Percentiles rank a stretch among this genome's conserved stretches.
Conservation (phyloP, 805 yeast species). For the Wickerhamomyces hampshirensis region DNA sequence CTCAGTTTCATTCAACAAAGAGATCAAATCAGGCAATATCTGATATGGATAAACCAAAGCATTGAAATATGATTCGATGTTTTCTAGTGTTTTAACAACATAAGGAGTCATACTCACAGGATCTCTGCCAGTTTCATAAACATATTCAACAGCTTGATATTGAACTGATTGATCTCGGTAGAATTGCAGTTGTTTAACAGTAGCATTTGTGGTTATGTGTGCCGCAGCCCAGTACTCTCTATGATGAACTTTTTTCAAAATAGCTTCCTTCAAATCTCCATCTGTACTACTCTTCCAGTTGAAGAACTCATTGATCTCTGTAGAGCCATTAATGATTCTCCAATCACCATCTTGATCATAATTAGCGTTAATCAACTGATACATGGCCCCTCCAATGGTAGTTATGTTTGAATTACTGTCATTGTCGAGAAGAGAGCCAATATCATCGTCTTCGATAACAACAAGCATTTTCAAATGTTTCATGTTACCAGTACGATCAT, state of each 20-base stretch:
- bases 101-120: conserved; percentile 40
- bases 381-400: conserved; percentile 25
- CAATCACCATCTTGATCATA: conserved; percentile 34
- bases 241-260: background rate
- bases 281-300: conserved; percentile 17
- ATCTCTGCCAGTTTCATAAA: conserved; percentile 66
- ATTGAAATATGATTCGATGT: conserved; percentile 31
- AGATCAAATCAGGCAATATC: conserved; percentile 23
- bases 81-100: conserved; percentile 38
- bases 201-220: conserved; percentile 4
- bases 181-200: conserved; percentile 8
- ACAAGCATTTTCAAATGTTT: conserved; percentile 27
- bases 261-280: conserved; percentile 26
- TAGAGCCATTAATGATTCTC: conserved; percentile 24
- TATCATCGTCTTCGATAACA: conserved; percentile 29
- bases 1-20: too few species aligned
- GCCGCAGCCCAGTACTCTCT: conserved; percentile 4
- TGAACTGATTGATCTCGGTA: conserved; percentile 8
- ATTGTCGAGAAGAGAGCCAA: conserved; percentile 11
- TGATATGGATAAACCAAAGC: conserved; percentile 18
- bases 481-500: conserved; percentile 23
- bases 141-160: conserved; percentile 37
- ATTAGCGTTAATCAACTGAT: conserved; percentile 1
- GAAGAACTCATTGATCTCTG: conserved; percentile 21
- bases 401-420: conserved; percentile 1